These are phyloP conservation scores for Nepenthes gracilis DNA, from an alignment of 148 eudicot genomes.

Conservation along the genomic window DNA sequence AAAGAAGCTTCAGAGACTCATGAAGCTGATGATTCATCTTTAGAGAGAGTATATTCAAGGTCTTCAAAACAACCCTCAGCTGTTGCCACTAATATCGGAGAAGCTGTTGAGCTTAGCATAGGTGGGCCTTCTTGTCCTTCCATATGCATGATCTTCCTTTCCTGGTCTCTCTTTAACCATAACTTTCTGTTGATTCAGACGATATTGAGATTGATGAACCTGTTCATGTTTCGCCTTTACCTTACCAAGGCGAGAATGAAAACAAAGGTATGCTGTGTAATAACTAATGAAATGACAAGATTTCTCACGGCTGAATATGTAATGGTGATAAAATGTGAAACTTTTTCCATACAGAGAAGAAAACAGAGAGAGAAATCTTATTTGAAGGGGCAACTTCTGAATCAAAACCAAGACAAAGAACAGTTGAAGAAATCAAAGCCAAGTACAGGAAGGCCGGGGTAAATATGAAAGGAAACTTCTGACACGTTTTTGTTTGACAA, in stretches of 20 bases:
- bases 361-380: constrained; percentile 51
- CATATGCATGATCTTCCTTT: too few species aligned
- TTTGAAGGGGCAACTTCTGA: constrained; percentile 68
- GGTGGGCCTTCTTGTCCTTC: too few species aligned
- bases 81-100: too few species aligned
- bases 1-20: too few species aligned
- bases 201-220: constrained; percentile 81
- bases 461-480: constrained; percentile 7
- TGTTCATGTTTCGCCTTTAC: constrained; percentile 25
- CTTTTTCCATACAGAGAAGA: constrained; percentile 37
- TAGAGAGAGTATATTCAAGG: too few species aligned
- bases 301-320: neutral
- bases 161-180: neutral
- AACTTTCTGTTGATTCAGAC: constrained; percentile 36
- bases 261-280: constrained; percentile 36
- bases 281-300: neutral
- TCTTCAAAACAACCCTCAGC: too few species aligned
- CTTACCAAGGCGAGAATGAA: constrained; percentile 20
- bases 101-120: too few species aligned
- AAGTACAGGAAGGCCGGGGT: constrained; percentile 69
- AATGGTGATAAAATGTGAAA: neutral
- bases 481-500: neutral
- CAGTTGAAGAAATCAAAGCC: constrained; percentile 85
- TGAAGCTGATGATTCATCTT: too few species aligned
- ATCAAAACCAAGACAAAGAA: constrained; percentile 56